Conservation (phyloP, 805 yeast genomes). For the Candida maltosa region DNA sequence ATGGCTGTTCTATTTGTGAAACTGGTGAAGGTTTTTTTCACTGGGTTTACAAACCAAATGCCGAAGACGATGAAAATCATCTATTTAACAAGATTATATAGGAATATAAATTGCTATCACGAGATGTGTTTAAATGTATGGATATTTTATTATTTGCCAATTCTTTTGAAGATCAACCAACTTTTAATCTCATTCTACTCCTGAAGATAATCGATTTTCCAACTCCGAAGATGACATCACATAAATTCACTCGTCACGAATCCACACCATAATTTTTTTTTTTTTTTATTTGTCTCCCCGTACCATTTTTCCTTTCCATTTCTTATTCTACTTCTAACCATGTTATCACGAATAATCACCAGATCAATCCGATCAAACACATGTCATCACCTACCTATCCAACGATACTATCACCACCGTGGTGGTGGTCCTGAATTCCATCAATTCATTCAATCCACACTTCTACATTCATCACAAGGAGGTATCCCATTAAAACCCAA, state of each 20-base stretch:
- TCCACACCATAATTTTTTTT: background rate
- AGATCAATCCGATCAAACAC: background rate
- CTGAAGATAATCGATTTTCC: background rate
- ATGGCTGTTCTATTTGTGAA: too few species aligned
- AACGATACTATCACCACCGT: background rate
- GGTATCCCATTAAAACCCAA: slow-evolving; percentile 2
- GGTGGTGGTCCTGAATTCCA: background rate
- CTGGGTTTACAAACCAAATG: too few species aligned
- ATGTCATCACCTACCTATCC: background rate
- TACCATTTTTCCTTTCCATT: background rate
- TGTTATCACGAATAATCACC: background rate
- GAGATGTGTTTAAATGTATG: too few species aligned
- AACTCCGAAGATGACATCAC: background rate
- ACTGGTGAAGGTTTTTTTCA: too few species aligned
- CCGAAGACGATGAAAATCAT: too few species aligned
- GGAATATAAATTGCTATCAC: too few species aligned
- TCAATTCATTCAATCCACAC: slow-evolving; percentile 1
- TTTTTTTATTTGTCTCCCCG: slow-evolving; percentile 3
- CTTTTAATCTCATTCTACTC: background rate
- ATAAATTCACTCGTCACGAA: background rate
- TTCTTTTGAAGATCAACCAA: background rate
- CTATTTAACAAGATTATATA: too few species aligned
- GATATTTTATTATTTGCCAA: too few species aligned
- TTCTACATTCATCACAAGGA: background rate
- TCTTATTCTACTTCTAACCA: too few species aligned